A percentile compares a stretch with the other conserved stretches of the same genome.
phyloP scores from a whole-genome alignment of 495 filamentous ascomycete genomes.

The Penicillium coffeae region DNA sequence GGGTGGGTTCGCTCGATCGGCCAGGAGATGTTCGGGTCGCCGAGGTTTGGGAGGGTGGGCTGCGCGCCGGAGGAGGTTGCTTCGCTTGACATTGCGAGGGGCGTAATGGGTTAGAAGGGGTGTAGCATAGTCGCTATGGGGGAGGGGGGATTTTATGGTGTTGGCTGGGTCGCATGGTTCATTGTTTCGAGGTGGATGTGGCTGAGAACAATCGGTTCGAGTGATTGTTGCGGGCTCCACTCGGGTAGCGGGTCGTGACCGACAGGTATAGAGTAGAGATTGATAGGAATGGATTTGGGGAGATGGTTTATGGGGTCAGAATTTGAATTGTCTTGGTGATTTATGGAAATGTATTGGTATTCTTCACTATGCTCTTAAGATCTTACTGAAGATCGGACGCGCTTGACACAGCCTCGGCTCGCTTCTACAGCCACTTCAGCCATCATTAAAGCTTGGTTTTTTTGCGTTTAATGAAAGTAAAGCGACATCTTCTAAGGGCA shows the following conservation, averaged over 20 bases:
- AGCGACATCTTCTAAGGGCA: no score
- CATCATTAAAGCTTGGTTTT: no score
- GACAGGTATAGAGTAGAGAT: no score
- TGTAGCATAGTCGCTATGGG: background rate
- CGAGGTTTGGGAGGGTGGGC: conserved; percentile 3
- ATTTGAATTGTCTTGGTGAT: no score
- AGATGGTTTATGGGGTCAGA: no score
- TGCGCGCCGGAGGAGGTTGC: conserved; percentile 7
- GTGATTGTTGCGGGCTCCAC: conserved; percentile 3
- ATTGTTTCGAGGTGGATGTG: background rate
- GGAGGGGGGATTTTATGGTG: background rate
- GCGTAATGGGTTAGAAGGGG: background rate
- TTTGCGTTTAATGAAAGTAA: no score
- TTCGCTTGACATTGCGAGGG: background rate
- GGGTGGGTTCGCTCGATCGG: conserved; percentile 1
- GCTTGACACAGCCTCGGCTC: no score
- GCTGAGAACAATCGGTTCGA: conserved; percentile 4
- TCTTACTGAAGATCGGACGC: no score
- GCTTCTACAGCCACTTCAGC: no score
- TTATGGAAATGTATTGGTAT: no score
- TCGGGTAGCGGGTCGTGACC: background rate
- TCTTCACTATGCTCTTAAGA: no score
- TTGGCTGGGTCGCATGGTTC: background rate
- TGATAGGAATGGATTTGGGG: no score
- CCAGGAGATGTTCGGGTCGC: conserved; percentile 8